Base-by-base conservation (phyloP, 2,329 filamentous ascomycete species). In the Amauroascus verrucosus region DNA sequence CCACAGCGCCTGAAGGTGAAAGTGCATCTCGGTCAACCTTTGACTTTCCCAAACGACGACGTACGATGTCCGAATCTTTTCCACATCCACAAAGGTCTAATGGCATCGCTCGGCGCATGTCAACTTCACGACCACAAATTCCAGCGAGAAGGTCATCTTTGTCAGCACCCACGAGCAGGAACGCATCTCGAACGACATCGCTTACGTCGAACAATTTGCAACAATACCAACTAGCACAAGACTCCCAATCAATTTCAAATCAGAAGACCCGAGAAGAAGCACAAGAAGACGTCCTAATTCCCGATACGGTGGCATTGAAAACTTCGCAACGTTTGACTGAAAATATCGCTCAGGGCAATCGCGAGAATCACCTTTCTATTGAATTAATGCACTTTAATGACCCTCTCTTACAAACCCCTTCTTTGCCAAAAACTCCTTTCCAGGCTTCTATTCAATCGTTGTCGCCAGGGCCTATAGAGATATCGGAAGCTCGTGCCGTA, bases 401-500 rank as follows among this genome's bases (percentile, higher is more conserved):
- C 22, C 7, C 33, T 9, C 20, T 45, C 18, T 28, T 52, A n/a
- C 50, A 52, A 22, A 45, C 48, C 20, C 48, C 24, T 35, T 41
- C 24, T 35, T 44, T 48, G 44, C 46, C 52, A 30, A 53, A 48
- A 48, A 57, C 55, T 3, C 58, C 57, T 8, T 60, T 77, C 1
- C 69, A 71, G 44, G 63, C 65, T 62, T 79, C 65, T 54, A 74
- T 68, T 58, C 67, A 69, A 28, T 79, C 67, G 57, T 76, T 58
- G 59, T 79, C 77, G 0, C 76, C 76, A 0, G 74, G 74, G 1
- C 66, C 69, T 1, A 67, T 78, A 9, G 81, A 84, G 64, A 74
- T 84, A 50, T 78, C 74, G 55, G 79, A 84, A 63, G 81, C 81
- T 8, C 80, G 73, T 40, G 79, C 78, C 9, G 73, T 84, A 13